A percentile compares a stretch with the other conserved stretches of the same genome.
Conservation (phyloP, 805 yeast species). For the Candida boleticola region DNA sequence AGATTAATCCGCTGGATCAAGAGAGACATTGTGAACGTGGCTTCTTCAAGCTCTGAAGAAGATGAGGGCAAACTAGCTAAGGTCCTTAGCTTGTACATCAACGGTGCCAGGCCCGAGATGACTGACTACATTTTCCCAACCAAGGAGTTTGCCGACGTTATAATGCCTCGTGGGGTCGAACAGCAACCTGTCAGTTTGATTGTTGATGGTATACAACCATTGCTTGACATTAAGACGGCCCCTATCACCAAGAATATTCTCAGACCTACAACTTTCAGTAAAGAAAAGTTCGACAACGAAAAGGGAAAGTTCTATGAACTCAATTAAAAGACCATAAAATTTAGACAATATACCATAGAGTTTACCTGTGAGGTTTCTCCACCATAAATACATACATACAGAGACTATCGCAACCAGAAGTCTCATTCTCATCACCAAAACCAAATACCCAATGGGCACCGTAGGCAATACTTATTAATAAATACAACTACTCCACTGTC, state of each 20-base stretch:
- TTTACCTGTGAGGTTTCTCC: too few relatives aligned
- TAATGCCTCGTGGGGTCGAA: conserved; percentile 71
- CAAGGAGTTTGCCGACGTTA: conserved; percentile 69
- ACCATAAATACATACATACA: too few relatives aligned
- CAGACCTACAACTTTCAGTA: conserved; percentile 26
- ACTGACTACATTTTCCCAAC: conserved; percentile 64
- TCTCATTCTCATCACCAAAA: too few relatives aligned
- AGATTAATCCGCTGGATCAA: conserved; percentile 77
- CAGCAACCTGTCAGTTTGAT: conserved; percentile 54
- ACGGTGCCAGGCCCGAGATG: conserved; percentile 63
- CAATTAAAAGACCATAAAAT: too few relatives aligned
- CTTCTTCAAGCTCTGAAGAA: conserved; percentile 5
- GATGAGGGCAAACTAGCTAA: conserved; percentile 25
- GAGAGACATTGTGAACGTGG: conserved; percentile 29
- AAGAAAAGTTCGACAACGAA: conserved; percentile 37
- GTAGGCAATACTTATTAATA: too few relatives aligned
- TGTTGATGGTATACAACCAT: conserved; percentile 59
- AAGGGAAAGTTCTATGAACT: conserved; percentile 46
- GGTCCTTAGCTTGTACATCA: conserved; percentile 49
- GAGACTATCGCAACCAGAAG: too few relatives aligned
- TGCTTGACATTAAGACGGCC: conserved; percentile 12
- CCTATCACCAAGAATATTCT: conserved; percentile 20
- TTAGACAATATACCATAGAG: too few relatives aligned
- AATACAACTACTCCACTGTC: too few relatives aligned
- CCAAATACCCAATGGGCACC: too few relatives aligned